Percentiles rank a stretch among this genome's conserved stretches.
These are phyloP conservation scores for Clathrospora elynae DNA, from an alignment of 2,329 filamentous ascomycete species.

Conservation along the genomic window DNA sequence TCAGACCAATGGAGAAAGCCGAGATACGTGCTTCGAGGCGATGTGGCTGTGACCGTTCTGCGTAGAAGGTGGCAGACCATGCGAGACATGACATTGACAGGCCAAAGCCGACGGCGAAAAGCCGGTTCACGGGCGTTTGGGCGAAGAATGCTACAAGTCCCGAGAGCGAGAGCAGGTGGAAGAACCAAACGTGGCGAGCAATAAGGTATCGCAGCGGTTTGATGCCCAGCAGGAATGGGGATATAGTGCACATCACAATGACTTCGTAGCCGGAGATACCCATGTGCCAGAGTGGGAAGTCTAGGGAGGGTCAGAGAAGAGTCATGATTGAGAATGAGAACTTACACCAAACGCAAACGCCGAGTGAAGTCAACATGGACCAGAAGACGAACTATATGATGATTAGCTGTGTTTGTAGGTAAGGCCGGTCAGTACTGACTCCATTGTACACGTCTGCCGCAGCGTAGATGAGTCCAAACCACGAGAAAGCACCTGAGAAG, in stretches of 20 bases:
- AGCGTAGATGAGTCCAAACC: slow-evolving; percentile 76
- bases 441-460: slow-evolving; percentile 90
- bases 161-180: slow-evolving; percentile 77
- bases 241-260: slow-evolving; percentile 81
- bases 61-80: slow-evolving; percentile 81
- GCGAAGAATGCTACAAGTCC: slow-evolving; percentile 82
- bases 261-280: slow-evolving; percentile 96
- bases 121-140: slow-evolving; percentile 71
- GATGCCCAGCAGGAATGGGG: slow-evolving; percentile 78
- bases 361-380: slow-evolving; percentile 89
- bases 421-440: slow-evolving; percentile 58
- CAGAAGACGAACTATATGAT: slow-evolving; percentile 83
- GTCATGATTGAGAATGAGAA: slow-evolving; percentile 24
- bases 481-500: slow-evolving; percentile 73
- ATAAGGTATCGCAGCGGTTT: slow-evolving; percentile 70
- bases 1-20: slow-evolving; percentile 79
- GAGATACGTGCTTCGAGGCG: slow-evolving; percentile 82
- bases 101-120: slow-evolving; percentile 80
- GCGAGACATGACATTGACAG: slow-evolving; percentile 80
- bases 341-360: slow-evolving; percentile 91
- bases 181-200: slow-evolving; percentile 68
- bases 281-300: slow-evolving; percentile 99
- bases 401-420: slow-evolving; percentile 8
- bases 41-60: slow-evolving; percentile 73
- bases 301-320: slow-evolving; percentile 51